phyloP scores from a whole-genome alignment of 164 flowering plant species.

The Hamamelis virginiana region DNA sequence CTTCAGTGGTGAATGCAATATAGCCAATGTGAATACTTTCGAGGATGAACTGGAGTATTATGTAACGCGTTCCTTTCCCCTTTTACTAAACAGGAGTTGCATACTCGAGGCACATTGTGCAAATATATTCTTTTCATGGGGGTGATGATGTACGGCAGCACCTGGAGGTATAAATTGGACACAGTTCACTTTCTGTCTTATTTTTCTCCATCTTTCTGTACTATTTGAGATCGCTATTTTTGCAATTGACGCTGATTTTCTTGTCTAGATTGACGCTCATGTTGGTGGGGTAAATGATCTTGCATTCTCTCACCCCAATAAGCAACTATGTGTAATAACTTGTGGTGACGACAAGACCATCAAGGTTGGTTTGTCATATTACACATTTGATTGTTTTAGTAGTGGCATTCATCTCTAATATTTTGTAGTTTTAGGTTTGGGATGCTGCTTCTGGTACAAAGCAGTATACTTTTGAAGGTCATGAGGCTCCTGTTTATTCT shows the following conservation, averaged over 20 bases:
- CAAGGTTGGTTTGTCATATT: slow-evolving; percentile 44
- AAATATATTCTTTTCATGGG: slow-evolving; percentile 74
- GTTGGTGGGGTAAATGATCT: slow-evolving; percentile 89
- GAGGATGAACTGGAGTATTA: background rate
- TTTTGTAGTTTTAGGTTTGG: slow-evolving; percentile 58
- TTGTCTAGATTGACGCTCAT: slow-evolving; percentile 75
- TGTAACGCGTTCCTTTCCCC: background rate
- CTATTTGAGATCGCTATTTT: slow-evolving; percentile 1
- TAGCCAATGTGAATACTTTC: background rate
- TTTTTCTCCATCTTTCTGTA: background rate
- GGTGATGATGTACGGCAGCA: slow-evolving; percentile 63
- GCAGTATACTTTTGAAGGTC: slow-evolving; percentile 83
- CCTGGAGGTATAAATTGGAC: slow-evolving; percentile 57
- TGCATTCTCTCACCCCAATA: slow-evolving; percentile 80
- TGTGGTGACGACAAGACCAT: slow-evolving; percentile 95
- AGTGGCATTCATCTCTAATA: background rate
- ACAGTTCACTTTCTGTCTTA: too few relatives aligned
- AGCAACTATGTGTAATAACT: slow-evolving; percentile 79
- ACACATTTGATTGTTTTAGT: background rate
- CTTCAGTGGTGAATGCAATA: background rate
- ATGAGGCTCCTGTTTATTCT: slow-evolving; percentile 86
- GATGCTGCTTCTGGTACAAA: slow-evolving; percentile 70
- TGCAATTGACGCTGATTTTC: slow-evolving; percentile 1
- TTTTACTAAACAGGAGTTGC: slow-evolving; percentile 68
- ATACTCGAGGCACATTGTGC: slow-evolving; percentile 79